These are phyloP conservation scores for Apiospora saccharicola DNA, from an alignment of 2,329 filamentous ascomycete genomes.

Conservation along the genomic window DNA sequence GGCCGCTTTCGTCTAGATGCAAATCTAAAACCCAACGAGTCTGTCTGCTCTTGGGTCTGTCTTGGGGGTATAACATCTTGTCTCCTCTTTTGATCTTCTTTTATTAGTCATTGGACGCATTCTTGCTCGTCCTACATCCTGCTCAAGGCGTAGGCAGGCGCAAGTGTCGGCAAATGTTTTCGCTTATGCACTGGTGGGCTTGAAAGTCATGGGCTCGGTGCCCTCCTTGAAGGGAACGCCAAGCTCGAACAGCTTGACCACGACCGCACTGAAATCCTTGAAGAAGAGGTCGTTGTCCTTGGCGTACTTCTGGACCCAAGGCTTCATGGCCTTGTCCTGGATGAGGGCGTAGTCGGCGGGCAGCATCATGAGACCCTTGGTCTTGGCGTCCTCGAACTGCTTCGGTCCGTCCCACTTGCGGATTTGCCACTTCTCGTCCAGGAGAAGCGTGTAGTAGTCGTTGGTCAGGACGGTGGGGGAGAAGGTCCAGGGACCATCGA, in stretches of 20 bases:
- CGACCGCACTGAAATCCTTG: constrained; percentile 84
- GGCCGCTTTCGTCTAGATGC: not conserved
- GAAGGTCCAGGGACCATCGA: constrained; percentile 90
- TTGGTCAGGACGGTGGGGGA: constrained; percentile 92
- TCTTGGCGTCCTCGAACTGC: constrained; percentile 77
- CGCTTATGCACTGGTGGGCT: constrained; percentile 55
- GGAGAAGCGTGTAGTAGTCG: constrained; percentile 88
- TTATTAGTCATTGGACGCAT: too few relatives aligned
- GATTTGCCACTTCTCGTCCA: constrained; percentile 92
- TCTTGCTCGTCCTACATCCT: not conserved
- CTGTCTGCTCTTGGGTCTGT: not conserved
- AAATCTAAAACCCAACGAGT: not conserved
- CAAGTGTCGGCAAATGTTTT: not conserved
- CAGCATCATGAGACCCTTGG: constrained; percentile 93
- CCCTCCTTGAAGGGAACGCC: constrained; percentile 85
- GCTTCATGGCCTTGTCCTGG: constrained; percentile 88
- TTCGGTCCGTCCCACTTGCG: constrained; percentile 91
- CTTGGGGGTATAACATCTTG: not conserved
- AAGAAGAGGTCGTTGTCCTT: constrained; percentile 93
- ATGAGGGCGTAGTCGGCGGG: constrained; percentile 88
- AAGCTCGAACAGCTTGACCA: constrained; percentile 88
- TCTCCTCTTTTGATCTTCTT: not conserved
- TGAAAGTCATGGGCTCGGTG: constrained; percentile 69
- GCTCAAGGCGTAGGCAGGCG: not conserved
- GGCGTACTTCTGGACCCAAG: constrained; percentile 85